Percentiles rank a stretch among this genome's conserved stretches.
phyloP scores from a whole-genome alignment of 2,329 filamentous ascomycete genomes.

The Tolypocladium cylindrosporum region DNA sequence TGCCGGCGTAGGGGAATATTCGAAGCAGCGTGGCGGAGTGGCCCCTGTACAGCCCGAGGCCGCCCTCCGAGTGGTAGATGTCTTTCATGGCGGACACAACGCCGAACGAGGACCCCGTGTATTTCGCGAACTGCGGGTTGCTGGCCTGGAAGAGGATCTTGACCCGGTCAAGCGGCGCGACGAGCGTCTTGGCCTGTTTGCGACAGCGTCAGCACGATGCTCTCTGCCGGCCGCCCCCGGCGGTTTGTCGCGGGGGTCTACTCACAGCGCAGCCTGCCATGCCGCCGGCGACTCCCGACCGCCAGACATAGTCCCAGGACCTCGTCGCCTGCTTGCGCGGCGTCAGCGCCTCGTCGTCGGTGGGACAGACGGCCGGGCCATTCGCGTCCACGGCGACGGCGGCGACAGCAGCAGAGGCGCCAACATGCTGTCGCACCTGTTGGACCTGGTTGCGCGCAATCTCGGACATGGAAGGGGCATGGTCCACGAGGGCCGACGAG shows the following conservation, averaged over 20 bases:
- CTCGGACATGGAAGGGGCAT: constrained; percentile 47
- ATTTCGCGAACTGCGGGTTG: constrained; percentile 89
- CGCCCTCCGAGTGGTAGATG: constrained; percentile 68
- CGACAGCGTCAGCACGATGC: constrained; percentile 2
- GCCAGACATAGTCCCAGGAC: constrained; percentile 73
- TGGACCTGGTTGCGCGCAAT: constrained; percentile 26
- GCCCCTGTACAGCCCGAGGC: constrained; percentile 74
- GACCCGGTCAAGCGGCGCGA: constrained; percentile 91
- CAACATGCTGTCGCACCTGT: constrained; percentile 17
- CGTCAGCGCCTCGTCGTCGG: constrained; percentile 36
- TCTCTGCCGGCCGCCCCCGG: neutral
- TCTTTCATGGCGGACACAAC: constrained; percentile 73
- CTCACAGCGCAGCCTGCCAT: constrained; percentile 84
- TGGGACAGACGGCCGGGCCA: constrained; percentile 34
- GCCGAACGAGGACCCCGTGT: constrained; percentile 80
- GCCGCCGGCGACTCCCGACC: constrained; percentile 79
- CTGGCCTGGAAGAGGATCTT: constrained; percentile 98
- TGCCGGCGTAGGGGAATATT: constrained; percentile 94
- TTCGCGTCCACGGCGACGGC: constrained; percentile 13
- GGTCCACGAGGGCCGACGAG: constrained; percentile 41
- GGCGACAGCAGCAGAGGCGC: constrained; percentile 6
- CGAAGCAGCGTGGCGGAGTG: constrained; percentile 89
- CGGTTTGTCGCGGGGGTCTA: constrained; percentile 7
- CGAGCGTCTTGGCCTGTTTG: constrained; percentile 78
- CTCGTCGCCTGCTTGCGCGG: constrained; percentile 41